A percentile compares a stretch with the other conserved stretches of the same genome.
Conservation (phyloP, 2,329 filamentous ascomycete species). For the Talaromyces sp. region DNA sequence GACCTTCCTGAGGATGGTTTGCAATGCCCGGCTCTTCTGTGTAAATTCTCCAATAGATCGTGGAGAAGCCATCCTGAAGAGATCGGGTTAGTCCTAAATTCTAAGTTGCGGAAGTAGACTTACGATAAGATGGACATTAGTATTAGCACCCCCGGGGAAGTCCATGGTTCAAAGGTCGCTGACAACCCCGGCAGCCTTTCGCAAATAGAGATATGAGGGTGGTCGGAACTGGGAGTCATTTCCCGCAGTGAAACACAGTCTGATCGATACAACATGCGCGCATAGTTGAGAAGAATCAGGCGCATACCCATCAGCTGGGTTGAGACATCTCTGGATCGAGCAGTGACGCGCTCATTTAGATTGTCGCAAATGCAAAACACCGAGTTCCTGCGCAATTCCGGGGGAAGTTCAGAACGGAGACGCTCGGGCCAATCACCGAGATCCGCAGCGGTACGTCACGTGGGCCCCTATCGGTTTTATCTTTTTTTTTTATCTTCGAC, state of each 20-base stretch:
- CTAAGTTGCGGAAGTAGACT: conserved; percentile 18
- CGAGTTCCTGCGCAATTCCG: conserved; percentile 24
- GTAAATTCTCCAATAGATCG: conserved; percentile 48
- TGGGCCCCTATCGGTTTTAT: conserved; percentile 36
- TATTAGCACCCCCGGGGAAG: conserved; percentile 46
- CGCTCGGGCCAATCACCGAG: conserved; percentile 35
- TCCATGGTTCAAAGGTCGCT: conserved; percentile 42
- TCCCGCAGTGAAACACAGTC: conserved; percentile 28
- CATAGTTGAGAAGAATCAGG: conserved; percentile 23
- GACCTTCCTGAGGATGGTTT: conserved; percentile 34
- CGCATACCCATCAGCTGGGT: conserved; percentile 18
- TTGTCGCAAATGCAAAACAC: conserved; percentile 13
- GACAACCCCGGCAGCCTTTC: conserved; percentile 31
- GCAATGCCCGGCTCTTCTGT: conserved; percentile 39
- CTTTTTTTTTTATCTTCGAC: conserved; percentile 26
- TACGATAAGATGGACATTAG: conserved; percentile 47
- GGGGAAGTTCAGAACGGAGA: conserved; percentile 36
- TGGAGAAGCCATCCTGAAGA: conserved; percentile 46
- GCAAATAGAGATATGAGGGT: conserved; percentile 30
- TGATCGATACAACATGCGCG: conserved; percentile 23
- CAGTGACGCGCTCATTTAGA: conserved; percentile 7
- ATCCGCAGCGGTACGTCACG: conserved; percentile 30
- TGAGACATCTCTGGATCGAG: conserved; percentile 14
- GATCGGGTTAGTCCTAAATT: conserved; percentile 22
- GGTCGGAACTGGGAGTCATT: conserved; percentile 36